Evolutionary conservation across 2,329 filamentous ascomycete species (phyloP).

Genomic region (Ceratocystis diversiconidia): DNA sequence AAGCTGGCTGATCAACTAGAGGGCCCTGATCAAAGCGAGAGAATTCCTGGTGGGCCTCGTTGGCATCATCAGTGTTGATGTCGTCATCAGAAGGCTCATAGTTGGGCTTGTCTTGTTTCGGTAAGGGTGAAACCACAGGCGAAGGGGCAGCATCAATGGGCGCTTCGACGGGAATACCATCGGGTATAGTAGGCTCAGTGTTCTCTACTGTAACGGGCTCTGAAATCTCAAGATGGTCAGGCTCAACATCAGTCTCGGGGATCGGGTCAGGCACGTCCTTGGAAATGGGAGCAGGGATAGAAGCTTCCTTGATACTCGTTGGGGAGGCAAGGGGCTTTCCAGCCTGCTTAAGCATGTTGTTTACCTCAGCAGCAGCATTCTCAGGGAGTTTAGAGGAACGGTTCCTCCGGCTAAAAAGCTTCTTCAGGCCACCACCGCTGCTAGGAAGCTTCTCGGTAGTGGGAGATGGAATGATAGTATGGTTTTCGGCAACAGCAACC

Average conservation of each 20-base stretch:
- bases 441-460: conserved; percentile 20
- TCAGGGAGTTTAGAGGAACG: conserved; percentile 42
- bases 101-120: conserved; percentile 24
- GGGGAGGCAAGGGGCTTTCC: conserved; percentile 23
- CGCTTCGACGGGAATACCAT: conserved; percentile 2
- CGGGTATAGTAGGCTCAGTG: conserved; percentile 9
- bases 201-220: conserved; percentile 8
- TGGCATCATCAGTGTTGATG: conserved; percentile 44
- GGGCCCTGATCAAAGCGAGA: conserved; percentile 77
- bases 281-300: conserved; percentile 20
- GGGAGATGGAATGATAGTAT: conserved; percentile 16
- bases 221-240: not conserved
- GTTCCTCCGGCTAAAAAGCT: conserved; percentile 53
- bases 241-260: not conserved
- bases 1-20: conserved; percentile 71
- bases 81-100: conserved; percentile 38
- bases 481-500: conserved; percentile 30
- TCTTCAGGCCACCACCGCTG: conserved; percentile 40
- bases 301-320: conserved; percentile 21
- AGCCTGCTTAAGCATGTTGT: conserved; percentile 35
- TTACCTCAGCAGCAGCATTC: conserved; percentile 37
- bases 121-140: conserved; percentile 10
- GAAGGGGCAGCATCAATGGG: conserved; percentile 14
- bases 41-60: conserved; percentile 46
- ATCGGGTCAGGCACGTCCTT: conserved; percentile 17